Base-by-base conservation (phyloP, 306 rosid species). In the Gleditsia sinensis region DNA sequence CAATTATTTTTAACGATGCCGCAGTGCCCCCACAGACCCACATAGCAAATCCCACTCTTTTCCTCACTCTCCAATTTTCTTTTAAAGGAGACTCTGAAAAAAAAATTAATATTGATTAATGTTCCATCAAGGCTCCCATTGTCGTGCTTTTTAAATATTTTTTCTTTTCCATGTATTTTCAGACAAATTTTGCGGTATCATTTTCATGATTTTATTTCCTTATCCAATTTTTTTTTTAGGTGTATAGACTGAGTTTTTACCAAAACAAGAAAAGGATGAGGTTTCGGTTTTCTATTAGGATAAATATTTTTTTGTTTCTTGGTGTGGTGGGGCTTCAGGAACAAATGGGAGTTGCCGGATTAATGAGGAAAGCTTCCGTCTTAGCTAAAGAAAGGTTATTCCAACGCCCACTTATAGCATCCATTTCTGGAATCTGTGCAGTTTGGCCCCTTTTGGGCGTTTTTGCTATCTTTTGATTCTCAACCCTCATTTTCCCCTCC, bases 211-310 rank as follows among this genome's bases (percentile, higher is more conserved):
- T n/a, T n/a, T n/a, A n/a, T n/a, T n/a, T n/a, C n/a, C n/a, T n/a
- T n/a, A n/a, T n/a, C n/a, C n/a, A 14, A 54, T 72, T 58, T 5
- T 46, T 12, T 68, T 63, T 32, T 8, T 58, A 33, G 79, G 14
- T n/a, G 2, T 21, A 24, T 24, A n/a, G 48, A 36, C 17, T 79
- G 33, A 51, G 39, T 34, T 71, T 83, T 80, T 85, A 63, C 91
- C 88, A 77, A 85, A 89, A 85, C 78, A 72, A 81, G 88, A 50
- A 85, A 89, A 75, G 40, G 39, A 77, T 53, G 79, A 77, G 81
- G 83, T 72, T 75, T 63, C 69, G 48, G 69, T 42, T 49, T 58
- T 82, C 67, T 24, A 72, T 59, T 20, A 53, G 3, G 49, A 53
- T 54, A 73, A 66, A 75, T 36, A 43, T n/a, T n/a, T 14, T 61